Evolutionary conservation across 148 eudicot genomes (phyloP), one percentile per base, ranked within the genome.

Genomic region (Fagopyrum homotropicum): DNA sequence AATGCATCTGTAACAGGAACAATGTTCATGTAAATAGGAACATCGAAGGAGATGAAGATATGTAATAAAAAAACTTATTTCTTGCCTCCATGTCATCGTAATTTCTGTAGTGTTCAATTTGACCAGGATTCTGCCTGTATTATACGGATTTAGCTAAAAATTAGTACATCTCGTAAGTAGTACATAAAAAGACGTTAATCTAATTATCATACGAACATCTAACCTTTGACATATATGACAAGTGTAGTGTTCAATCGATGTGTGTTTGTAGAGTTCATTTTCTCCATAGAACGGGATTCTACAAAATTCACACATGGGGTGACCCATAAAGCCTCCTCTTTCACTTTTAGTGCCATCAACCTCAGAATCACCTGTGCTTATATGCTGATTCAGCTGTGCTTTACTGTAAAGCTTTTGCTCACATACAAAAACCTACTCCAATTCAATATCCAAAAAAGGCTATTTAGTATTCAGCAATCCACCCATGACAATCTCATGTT

Each of bases 271-370:
- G 30, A 95, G 91, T 81, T 95, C 99, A 81, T 95, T 92, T 75
- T 95, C 97, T 72, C 96, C 97, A 77, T 95, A 95, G 69, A 92
- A 95, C 1, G 91, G 92, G 45, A 87, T 82, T 26, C 80, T 83
- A 77, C 99, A 95, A 82, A 95, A 95, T 81, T 92, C 97, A 83
- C 99, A 95, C 35, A 80, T 75, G 75, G 99, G 97, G 85, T 95
- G 99, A 48, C 99, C 99, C 75, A 81, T 76, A 73, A 95, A 95
- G 60, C 99, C 99, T 78, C 97, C 98, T 83, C 98, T 85, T 79
- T 95, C 98, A 83, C 91, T 89, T 84, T 92, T 97, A 70, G 89
- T 89, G 44, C 99, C 99, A 86, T 95, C 99, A 60, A 92, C 97
- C 82, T 84, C 91, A 2, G 99, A 92, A 77, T 95, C 94, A 69